Evolutionary conservation across 2,329 filamentous ascomycete genomes (phyloP).

Genomic region (Phoma sp.): DNA sequence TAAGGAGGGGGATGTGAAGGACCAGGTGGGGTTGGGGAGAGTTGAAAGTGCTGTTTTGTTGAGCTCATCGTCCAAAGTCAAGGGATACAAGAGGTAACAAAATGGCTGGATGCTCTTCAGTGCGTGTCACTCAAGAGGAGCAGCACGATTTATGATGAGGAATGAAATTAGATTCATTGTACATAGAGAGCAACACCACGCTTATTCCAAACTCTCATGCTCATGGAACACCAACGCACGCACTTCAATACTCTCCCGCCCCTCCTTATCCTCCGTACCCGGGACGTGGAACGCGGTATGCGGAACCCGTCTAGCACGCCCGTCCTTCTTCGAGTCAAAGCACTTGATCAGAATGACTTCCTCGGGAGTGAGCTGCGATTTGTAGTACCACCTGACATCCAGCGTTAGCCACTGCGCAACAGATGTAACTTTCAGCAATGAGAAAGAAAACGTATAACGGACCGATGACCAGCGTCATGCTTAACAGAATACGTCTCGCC

Average conservation of each 20-base stretch:
- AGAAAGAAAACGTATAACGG: conserved; percentile 4
- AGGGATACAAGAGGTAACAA: too few relatives aligned
- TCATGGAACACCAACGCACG: conserved; percentile 45
- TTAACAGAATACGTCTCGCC: conserved; percentile 41
- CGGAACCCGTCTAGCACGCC: conserved; percentile 42
- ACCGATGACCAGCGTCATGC: conserved; percentile 35
- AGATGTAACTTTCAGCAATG: not conserved
- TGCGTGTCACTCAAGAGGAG: too few relatives aligned
- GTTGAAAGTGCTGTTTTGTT: too few relatives aligned
- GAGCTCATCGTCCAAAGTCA: too few relatives aligned
- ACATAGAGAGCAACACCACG: not conserved
- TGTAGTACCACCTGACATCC: conserved; percentile 40
- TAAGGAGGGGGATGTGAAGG: too few relatives aligned
- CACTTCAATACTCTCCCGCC: conserved; percentile 45
- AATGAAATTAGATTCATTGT: too few relatives aligned
- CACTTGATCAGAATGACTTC: conserved; percentile 46
- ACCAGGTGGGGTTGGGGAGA: too few relatives aligned
- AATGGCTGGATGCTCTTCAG: too few relatives aligned
- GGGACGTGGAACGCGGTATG: conserved; percentile 44
- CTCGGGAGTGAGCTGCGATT: conserved; percentile 33
- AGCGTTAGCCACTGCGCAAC: not conserved
- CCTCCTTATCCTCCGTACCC: conserved; percentile 33
- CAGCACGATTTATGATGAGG: too few relatives aligned
- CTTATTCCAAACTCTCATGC: conserved; percentile 32
- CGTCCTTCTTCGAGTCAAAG: conserved; percentile 45